phyloP scores from a whole-genome alignment of 1,284 basidiomycete species.

The Pascua guehoae region DNA sequence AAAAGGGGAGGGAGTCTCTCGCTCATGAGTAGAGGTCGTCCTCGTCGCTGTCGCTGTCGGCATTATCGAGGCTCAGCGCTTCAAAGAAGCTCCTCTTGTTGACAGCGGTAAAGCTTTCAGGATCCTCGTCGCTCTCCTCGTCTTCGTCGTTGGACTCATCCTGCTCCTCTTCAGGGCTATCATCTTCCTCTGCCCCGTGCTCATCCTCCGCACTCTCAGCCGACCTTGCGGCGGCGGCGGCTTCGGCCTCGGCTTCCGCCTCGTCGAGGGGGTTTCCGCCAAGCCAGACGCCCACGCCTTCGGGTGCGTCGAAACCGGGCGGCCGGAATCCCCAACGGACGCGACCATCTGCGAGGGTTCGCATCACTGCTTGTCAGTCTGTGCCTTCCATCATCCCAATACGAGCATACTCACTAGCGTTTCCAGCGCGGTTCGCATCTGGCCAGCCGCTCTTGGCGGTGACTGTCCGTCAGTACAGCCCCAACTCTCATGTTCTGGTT shows the following conservation, averaged over 20 bases:
- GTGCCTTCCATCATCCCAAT: too few relatives aligned
- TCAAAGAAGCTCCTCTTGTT: constrained; percentile 42
- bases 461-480: constrained; percentile 43
- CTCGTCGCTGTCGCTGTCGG: constrained; percentile 26
- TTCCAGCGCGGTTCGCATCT: constrained; percentile 82
- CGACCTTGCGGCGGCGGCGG: constrained; percentile 16
- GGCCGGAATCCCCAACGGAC: constrained; percentile 84
- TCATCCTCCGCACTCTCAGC: constrained; percentile 1
- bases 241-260: constrained; percentile 17
- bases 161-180: constrained; percentile 28
- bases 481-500: background rate
- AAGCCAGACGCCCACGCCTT: constrained; percentile 24
- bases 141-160: constrained; percentile 25
- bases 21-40: constrained; percentile 1
- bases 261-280: constrained; percentile 27
- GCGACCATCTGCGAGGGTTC: constrained; percentile 70
- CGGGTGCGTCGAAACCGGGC: constrained; percentile 27
- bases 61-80: constrained; percentile 41
- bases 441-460: constrained; percentile 85
- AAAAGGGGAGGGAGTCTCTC: too few relatives aligned
- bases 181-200: constrained; percentile 12
- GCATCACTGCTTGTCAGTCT: constrained; percentile 53
- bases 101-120: constrained; percentile 3
- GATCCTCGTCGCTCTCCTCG: constrained; percentile 19
- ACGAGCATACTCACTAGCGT: constrained; percentile 52